Conservation (phyloP, 2,329 filamentous ascomycete species). For the Trichothecium sympodiale region DNA sequence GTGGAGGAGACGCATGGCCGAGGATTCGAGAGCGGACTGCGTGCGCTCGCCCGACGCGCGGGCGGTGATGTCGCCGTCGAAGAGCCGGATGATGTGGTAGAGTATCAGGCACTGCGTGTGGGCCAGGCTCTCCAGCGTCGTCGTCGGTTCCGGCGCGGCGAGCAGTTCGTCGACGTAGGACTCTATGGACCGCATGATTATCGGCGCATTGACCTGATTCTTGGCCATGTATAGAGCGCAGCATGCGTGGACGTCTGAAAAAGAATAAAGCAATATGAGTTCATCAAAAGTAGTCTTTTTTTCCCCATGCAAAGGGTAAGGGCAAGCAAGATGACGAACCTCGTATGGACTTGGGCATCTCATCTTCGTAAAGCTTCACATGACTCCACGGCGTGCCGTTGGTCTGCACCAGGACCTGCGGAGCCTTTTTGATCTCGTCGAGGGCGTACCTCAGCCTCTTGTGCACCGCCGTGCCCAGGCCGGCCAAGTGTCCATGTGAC, state of each 20-base stretch:
- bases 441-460: conserved; percentile 30
- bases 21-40: conserved; percentile 20
- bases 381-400: conserved; percentile 44
- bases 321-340: conserved; percentile 18
- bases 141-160: conserved; percentile 17
- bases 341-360: conserved; percentile 40
- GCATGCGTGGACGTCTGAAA: conserved; percentile 36
- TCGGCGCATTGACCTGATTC: conserved; percentile 32
- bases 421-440: conserved; percentile 39
- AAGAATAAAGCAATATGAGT: no score
- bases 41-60: conserved; percentile 25
- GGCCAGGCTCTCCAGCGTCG: conserved; percentile 21
- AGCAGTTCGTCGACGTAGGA: conserved; percentile 31
- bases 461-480: conserved; percentile 14
- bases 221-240: conserved; percentile 42
- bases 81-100: conserved; percentile 38
- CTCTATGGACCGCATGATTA: conserved; percentile 38
- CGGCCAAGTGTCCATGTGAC: conserved; percentile 10
- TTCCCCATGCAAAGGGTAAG: background rate
- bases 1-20: conserved; percentile 19
- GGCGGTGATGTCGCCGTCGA: conserved; percentile 35
- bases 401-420: conserved; percentile 33
- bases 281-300: background rate
- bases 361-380: conserved; percentile 33
- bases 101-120: conserved; percentile 36